Conservation (phyloP, 345 rosid genomes). For the Diplotaxis tenuifolia region DNA sequence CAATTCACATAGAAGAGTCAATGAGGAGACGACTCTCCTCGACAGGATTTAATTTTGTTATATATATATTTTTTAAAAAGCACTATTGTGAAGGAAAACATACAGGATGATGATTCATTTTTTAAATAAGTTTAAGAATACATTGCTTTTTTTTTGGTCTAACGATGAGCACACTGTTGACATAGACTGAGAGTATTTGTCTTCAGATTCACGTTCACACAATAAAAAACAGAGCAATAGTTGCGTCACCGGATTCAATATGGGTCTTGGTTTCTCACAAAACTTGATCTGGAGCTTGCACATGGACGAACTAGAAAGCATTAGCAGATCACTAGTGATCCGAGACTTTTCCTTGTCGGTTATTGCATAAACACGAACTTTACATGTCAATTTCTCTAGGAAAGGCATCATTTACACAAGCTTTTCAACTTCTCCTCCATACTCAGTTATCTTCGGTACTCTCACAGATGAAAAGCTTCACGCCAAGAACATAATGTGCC, state of each 20-base stretch:
- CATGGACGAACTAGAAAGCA: not conserved
- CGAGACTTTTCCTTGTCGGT: not conserved
- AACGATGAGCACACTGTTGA: not conserved
- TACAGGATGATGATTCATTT: not conserved
- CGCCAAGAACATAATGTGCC: not conserved
- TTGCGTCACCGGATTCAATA: not conserved
- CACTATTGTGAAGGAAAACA: not conserved
- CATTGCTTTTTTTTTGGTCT: no score
- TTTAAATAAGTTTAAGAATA: not conserved
- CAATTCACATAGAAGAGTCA: no score
- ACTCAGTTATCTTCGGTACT: constrained; percentile 7
- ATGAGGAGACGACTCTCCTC: not conserved
- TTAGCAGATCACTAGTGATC: not conserved
- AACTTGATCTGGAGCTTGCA: not conserved
- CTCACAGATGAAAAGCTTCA: not conserved
- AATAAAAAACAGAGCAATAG: not conserved
- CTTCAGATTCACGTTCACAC: no score
- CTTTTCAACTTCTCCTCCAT: not conserved
- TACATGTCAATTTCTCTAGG: not conserved
- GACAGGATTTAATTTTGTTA: no score
- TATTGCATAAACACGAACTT: not conserved
- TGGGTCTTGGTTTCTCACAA: not conserved
- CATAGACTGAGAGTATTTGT: no score
- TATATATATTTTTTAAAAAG: no score
- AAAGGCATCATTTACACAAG: not conserved